Percentiles rank a stretch among this genome's conserved stretches.
Evolutionary conservation across 2,329 filamentous ascomycete genomes (phyloP).

Genomic region (Emericellopsis cladophorae): DNA sequence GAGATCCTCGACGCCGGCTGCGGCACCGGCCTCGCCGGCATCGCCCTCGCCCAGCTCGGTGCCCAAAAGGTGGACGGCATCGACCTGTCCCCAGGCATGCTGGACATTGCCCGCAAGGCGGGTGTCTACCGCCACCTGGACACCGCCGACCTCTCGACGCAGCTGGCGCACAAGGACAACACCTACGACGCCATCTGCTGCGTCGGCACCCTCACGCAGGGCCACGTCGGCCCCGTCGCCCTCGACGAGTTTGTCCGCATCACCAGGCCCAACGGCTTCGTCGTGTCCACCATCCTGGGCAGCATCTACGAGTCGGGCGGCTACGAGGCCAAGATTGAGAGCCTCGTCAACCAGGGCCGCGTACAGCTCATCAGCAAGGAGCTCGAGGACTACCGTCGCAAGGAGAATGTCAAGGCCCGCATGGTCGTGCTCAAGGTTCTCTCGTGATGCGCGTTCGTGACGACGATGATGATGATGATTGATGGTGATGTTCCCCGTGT

Average conservation of each 20-base stretch:
- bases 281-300: conserved; percentile 37
- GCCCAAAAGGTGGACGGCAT: conserved; percentile 35
- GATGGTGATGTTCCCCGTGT: background rate
- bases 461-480: background rate
- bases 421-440: conserved; percentile 16
- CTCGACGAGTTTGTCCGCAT: conserved; percentile 37
- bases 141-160: conserved; percentile 30
- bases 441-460: conserved; percentile 1
- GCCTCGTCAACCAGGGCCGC: conserved; percentile 14
- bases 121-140: conserved; percentile 32
- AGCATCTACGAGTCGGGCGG: conserved; percentile 34
- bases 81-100: conserved; percentile 39
- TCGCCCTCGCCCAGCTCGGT: conserved; percentile 27
- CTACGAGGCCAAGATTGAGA: conserved; percentile 30
- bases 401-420: conserved; percentile 14
- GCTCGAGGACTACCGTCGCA: conserved; percentile 17
- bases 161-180: conserved; percentile 22
- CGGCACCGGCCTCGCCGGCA: conserved; percentile 39
- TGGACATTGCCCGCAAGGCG: conserved; percentile 33
- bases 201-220: conserved; percentile 40
- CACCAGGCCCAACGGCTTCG: conserved; percentile 28
- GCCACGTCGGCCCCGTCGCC: conserved; percentile 37
- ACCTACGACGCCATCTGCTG: conserved; percentile 38
- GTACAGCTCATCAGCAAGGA: conserved; percentile 14
- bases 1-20: conserved; percentile 41